phyloP scores from a whole-genome alignment of 768 basidiomycete genomes.

The Hygrophorus pudorinus region DNA sequence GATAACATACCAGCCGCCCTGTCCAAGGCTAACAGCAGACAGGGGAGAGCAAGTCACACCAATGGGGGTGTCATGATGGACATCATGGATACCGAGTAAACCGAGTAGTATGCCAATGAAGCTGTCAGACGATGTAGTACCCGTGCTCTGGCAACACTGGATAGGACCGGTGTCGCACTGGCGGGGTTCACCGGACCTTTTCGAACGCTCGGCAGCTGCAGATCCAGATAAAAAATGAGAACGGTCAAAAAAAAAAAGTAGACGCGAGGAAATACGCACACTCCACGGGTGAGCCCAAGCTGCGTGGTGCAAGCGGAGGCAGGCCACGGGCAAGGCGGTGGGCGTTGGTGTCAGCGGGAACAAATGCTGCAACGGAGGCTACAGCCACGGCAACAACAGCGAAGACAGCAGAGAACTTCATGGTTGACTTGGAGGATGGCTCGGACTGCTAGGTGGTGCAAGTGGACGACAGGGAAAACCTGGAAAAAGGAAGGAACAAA shows the following conservation, averaged over 20 bases:
- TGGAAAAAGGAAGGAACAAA: too few relatives aligned
- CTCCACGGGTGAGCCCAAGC: conserved; percentile 23
- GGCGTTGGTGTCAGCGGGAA: conserved; percentile 38
- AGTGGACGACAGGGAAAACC: too few relatives aligned
- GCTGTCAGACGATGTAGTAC: conserved; percentile 8
- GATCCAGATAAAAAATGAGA: background rate
- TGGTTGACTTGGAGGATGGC: background rate
- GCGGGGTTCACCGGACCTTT: conserved; percentile 9
- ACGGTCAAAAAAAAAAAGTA: too few relatives aligned
- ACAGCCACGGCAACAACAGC: conserved; percentile 28
- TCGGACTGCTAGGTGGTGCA: too few relatives aligned
- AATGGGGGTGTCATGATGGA: conserved; percentile 16
- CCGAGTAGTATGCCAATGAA: conserved; percentile 14
- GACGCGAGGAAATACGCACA: conserved; percentile 16
- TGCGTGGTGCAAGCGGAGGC: conserved; percentile 34
- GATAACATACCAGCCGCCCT: conserved; percentile 20
- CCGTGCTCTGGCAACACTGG: conserved; percentile 33
- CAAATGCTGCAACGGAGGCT: conserved; percentile 20
- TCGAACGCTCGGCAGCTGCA: conserved; percentile 31
- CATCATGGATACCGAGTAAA: conserved; percentile 21
- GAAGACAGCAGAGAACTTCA: conserved; percentile 12
- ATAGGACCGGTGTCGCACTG: conserved; percentile 32
- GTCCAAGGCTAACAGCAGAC: conserved; percentile 15
- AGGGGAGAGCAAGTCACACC: conserved; percentile 30
- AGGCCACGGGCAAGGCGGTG: conserved; percentile 45